Evolutionary conservation across 805 yeast species (phyloP).

Genomic region (Wickerhamiella shivajii): DNA sequence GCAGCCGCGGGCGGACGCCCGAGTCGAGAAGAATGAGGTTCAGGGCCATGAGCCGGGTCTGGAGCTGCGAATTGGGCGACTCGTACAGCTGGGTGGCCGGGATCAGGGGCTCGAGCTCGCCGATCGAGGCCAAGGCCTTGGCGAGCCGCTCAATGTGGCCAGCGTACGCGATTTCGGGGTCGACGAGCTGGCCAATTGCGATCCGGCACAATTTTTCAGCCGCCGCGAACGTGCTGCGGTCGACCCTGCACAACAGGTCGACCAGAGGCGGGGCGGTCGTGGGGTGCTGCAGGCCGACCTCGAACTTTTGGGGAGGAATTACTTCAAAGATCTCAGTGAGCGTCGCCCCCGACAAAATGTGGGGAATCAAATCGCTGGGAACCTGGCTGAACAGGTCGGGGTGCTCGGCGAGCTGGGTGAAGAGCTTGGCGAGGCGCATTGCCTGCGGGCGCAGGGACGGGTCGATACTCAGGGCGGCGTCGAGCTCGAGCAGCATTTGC

Average conservation of each 20-base stretch:
- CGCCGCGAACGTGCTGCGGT: neutral
- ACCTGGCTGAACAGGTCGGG: constrained; percentile 9
- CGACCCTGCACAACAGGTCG: constrained; percentile 5
- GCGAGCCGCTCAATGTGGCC: constrained; percentile 8
- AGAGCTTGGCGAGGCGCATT: constrained; percentile 11
- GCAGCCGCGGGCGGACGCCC: neutral
- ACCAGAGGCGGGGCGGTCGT: constrained; percentile 11
- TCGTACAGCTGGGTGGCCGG: constrained; percentile 13
- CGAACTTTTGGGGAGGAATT: constrained; percentile 7
- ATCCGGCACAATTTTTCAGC: constrained; percentile 3
- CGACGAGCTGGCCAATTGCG: constrained; percentile 10
- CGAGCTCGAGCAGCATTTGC: constrained; percentile 3
- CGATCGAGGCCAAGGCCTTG: constrained; percentile 1
- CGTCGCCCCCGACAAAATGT: constrained; percentile 9
- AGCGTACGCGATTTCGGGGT: constrained; percentile 10
- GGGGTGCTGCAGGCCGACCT: constrained; percentile 9
- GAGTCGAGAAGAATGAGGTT: constrained; percentile 10
- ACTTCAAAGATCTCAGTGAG: constrained; percentile 11
- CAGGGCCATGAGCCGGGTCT: constrained; percentile 15
- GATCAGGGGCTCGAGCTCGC: constrained; percentile 1
- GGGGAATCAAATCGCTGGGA: constrained; percentile 11
- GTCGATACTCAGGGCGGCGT: constrained; percentile 1
- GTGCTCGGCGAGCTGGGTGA: constrained; percentile 9
- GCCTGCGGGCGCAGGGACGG: neutral
- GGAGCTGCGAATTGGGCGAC: constrained; percentile 11